Evolutionary conservation across 257 asterid genomes (phyloP).

Genomic region (Nicotiana undulata): DNA sequence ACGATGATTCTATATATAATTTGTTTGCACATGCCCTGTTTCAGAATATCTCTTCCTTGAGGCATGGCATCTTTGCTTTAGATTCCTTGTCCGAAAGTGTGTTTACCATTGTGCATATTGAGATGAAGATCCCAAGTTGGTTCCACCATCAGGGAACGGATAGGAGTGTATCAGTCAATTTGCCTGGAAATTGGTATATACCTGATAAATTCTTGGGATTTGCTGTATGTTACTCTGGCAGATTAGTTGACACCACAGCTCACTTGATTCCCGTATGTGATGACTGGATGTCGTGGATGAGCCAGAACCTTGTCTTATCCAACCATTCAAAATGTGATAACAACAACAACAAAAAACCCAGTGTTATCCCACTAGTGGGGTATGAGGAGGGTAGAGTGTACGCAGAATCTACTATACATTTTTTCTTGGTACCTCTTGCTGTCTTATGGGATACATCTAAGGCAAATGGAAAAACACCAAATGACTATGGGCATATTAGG

Average conservation of each 20-base stretch:
- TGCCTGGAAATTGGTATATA: background rate
- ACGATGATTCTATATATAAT: background rate
- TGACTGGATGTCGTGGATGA: background rate
- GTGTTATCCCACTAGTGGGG: too few relatives aligned
- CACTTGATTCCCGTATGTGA: background rate
- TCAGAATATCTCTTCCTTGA: background rate
- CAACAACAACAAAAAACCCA: too few relatives aligned
- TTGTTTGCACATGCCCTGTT: background rate
- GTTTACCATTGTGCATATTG: background rate
- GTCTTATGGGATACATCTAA: background rate
- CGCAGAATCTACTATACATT: background rate
- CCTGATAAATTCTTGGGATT: background rate
- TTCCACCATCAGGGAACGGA: background rate
- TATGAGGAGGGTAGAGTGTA: too few relatives aligned
- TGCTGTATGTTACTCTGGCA: background rate
- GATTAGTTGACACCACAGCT: background rate
- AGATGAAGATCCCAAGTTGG: background rate
- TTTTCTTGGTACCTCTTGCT: background rate
- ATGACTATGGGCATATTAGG: background rate
- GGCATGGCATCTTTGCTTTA: background rate
- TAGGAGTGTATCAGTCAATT: background rate
- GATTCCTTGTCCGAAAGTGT: background rate
- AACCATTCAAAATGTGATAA: background rate
- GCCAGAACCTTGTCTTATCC: background rate
- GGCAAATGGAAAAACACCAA: background rate